Evolutionary conservation across 495 filamentous ascomycete species (phyloP), one percentile per base, ranked within the genome.

Genomic region (Thozetella sp.): DNA sequence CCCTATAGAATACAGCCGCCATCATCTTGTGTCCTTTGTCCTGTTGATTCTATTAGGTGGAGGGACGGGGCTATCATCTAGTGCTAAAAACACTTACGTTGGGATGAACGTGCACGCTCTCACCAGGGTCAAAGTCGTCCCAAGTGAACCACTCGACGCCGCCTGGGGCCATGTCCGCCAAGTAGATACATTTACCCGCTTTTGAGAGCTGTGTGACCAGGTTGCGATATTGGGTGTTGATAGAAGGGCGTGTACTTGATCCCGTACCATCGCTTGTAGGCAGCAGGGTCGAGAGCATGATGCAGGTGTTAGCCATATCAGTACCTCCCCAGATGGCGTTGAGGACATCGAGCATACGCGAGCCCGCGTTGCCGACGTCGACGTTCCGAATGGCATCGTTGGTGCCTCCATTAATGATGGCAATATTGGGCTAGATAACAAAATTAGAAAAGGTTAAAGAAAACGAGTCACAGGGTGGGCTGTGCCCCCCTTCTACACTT

Each of bases 291-390:
- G 54, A 58, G 15, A 57, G 58, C 24, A 57, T 51, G 30, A 62
- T 50, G 55, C 27, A 48, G 26, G 56, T 45, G 17, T 45, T 52
- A n/a, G 46, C 23, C 13, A 62, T 62, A 2, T 27, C 45, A 19
- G 24, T 15, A 37, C 11, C n/a, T 26, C 9, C 20, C 23, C 27
- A 37, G 30, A 37, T 37, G 30, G 30, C 30, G 53, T 52, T 56
- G 86, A 55, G 53, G n/a, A 55, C 22, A 22, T 15, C 22, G 19
- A 20, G 19, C 53, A 55, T 55, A 20, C 53, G 53, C 11, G 17
- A 20, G n/a, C 40, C 82, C 19, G 50, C 24, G 11, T 37, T 23
- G 23, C 19, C 15, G 20, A 56, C 37, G 40, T 57, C 56, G 51
- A 60, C 25, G 22, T 25, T 43, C 24, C 22, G 17, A 13, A 20